These are phyloP conservation scores for Gentiana dahurica DNA, from an alignment of 257 asterid genomes.

Conservation along the genomic window DNA sequence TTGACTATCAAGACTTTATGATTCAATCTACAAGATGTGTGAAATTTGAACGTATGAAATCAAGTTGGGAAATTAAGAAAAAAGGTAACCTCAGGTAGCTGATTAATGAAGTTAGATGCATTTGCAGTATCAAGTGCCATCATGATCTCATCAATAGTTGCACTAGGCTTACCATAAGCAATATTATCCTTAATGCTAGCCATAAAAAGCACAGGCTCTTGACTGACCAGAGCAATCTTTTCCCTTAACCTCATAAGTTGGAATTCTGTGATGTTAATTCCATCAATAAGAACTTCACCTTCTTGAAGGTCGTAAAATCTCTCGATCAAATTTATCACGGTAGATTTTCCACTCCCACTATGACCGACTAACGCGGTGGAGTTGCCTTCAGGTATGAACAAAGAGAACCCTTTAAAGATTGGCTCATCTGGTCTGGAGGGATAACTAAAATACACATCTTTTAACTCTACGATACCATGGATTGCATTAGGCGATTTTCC, in stretches of 20 bases:
- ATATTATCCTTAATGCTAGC: constrained; percentile 62
- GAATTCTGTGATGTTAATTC: constrained; percentile 46
- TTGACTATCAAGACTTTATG: no score
- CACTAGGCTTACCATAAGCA: constrained; percentile 57
- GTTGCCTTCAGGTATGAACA: constrained; percentile 41
- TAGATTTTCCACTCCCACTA: constrained; percentile 81
- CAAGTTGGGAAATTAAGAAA: not conserved
- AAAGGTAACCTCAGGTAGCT: constrained; percentile 52
- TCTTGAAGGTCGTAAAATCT: constrained; percentile 65
- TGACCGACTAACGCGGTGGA: constrained; percentile 69
- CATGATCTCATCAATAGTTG: constrained; percentile 50
- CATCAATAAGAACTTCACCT: constrained; percentile 56
- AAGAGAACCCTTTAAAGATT: constrained; percentile 53
- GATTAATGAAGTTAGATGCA: constrained; percentile 60
- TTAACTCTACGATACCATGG: constrained; percentile 46
- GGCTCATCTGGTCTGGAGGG: constrained; percentile 56
- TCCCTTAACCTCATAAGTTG: constrained; percentile 68
- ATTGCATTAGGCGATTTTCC: constrained; percentile 41
- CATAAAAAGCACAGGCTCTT: constrained; percentile 71
- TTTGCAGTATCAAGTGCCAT: constrained; percentile 59
- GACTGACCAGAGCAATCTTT: constrained; percentile 67
- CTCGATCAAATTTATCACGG: constrained; percentile 62
- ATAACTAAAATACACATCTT: constrained; percentile 47
- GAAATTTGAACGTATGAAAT: no score
- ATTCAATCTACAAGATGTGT: no score